Conservation (phyloP, 257 asterid species). For the Craterostigma plantagineum region DNA sequence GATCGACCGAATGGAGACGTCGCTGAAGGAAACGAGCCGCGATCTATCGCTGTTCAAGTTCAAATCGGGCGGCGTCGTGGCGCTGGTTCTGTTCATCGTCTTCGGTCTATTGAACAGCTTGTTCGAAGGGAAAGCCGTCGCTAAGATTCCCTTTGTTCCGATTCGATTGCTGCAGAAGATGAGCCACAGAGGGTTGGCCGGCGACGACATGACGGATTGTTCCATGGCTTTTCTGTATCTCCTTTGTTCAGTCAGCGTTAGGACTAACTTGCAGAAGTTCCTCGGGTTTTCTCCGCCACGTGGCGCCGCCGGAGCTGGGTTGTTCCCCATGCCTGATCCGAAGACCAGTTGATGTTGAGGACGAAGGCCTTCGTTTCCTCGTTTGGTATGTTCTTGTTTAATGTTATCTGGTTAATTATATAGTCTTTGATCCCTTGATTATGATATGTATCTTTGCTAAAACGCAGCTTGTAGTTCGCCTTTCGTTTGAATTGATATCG, state of each 20-base stretch:
- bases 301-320: slow-evolving; percentile 47
- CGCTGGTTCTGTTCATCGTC: slow-evolving; percentile 68
- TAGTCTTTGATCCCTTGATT: too few relatives aligned
- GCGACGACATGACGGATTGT: slow-evolving; percentile 93
- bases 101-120: slow-evolving; percentile 69
- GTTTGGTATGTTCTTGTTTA: too few relatives aligned
- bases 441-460: too few relatives aligned
- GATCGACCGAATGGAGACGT: slow-evolving; percentile 77
- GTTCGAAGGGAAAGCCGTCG: slow-evolving; percentile 77
- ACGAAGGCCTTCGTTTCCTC: too few relatives aligned
- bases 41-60: slow-evolving; percentile 79
- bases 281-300: slow-evolving; percentile 93
- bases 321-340: slow-evolving; percentile 4
- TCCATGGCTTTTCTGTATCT: slow-evolving; percentile 90
- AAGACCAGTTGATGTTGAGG: background rate
- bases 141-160: slow-evolving; percentile 82
- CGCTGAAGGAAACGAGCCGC: slow-evolving; percentile 79
- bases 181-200: slow-evolving; percentile 87
- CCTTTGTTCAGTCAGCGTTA: slow-evolving; percentile 73
- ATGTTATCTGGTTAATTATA: too few relatives aligned
- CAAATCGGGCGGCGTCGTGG: slow-evolving; percentile 90
- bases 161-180: slow-evolving; percentile 76
- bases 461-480: too few relatives aligned
- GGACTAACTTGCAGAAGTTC: slow-evolving; percentile 92
- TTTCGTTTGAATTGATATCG: too few relatives aligned